Evolutionary conservation across 2,329 filamentous ascomycete species (phyloP).

Genomic region (Rhytidhysteron rufulum): DNA sequence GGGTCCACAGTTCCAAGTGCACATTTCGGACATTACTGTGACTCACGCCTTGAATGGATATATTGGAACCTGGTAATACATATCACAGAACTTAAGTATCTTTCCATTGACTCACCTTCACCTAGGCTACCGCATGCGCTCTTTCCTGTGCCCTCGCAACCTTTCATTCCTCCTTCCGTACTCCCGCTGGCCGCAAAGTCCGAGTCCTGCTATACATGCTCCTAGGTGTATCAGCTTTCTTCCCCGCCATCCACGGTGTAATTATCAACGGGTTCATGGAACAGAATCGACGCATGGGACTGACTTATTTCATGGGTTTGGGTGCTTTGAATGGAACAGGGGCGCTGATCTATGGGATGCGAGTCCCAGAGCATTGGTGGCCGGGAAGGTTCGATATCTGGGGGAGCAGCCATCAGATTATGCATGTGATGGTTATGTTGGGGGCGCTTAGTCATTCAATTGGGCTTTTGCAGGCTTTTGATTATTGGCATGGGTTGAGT

Average conservation of each 20-base stretch:
- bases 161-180: constrained; percentile 11
- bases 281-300: constrained; percentile 14
- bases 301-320: constrained; percentile 18
- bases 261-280: constrained; percentile 11
- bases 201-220: constrained; percentile 11
- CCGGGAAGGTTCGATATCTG: constrained; percentile 43
- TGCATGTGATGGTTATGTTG: constrained; percentile 46
- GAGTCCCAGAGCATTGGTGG: constrained; percentile 39
- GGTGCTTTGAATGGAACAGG: constrained; percentile 9
- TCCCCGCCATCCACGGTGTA: constrained; percentile 11
- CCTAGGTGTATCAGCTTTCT: constrained; percentile 11
- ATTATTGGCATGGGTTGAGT: constrained; percentile 3
- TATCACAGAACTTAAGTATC: too few relatives aligned
- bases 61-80: too few relatives aligned
- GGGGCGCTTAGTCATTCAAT: constrained; percentile 13
- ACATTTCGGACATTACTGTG: too few relatives aligned
- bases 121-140: constrained; percentile 10
- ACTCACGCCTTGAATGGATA: too few relatives aligned
- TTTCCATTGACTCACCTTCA: too few relatives aligned
- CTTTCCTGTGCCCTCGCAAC: constrained; percentile 9
- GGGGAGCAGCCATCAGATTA: constrained; percentile 47
- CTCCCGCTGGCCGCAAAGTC: constrained; percentile 9
- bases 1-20: too few relatives aligned
- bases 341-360: constrained; percentile 9
- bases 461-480: constrained; percentile 6